These are phyloP conservation scores for Apostasia shenzhenica DNA, from an alignment of 106 monocot species.

Conservation along the genomic window DNA sequence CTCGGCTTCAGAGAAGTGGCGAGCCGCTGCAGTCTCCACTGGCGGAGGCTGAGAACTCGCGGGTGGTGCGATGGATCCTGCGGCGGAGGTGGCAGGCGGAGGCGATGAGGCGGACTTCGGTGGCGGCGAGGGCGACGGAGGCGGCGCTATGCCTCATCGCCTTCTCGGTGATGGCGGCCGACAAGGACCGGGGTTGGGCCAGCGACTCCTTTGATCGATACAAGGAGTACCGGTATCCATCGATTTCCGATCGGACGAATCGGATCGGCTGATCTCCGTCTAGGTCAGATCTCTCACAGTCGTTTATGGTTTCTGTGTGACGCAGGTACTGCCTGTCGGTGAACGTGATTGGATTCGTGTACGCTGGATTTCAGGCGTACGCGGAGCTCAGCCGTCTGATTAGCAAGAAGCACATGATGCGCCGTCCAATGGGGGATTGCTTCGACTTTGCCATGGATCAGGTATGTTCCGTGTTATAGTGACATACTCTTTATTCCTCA, in stretches of 20 bases:
- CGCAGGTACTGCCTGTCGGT: conserved; percentile 52
- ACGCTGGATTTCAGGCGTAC: conserved; percentile 44
- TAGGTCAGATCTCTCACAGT: too few relatives aligned
- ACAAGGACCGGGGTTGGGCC: conserved; percentile 51
- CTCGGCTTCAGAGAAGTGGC: not conserved
- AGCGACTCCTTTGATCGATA: conserved; percentile 41
- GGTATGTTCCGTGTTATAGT: conserved; percentile 12
- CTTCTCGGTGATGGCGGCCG: conserved; percentile 67
- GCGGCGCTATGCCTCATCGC: conserved; percentile 43
- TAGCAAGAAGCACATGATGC: conserved; percentile 30
- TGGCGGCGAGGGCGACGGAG: conserved; percentile 31
- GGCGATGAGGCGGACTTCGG: conserved; percentile 5
- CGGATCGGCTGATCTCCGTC: not conserved
- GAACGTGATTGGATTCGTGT: conserved; percentile 67
- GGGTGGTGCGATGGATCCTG: conserved; percentile 22
- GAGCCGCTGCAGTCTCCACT: not conserved
- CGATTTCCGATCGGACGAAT: not conserved
- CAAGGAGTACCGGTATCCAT: conserved; percentile 41
- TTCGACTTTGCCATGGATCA: conserved; percentile 73
- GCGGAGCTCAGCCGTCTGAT: conserved; percentile 23
- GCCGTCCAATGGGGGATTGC: conserved; percentile 25
- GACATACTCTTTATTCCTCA: not conserved
- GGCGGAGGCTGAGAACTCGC: conserved; percentile 1
- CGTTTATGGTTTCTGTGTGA: not conserved
- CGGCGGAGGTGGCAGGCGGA: conserved; percentile 4